Conservation (phyloP, 225 moss, liverwort and hornwort genomes). For the Anthoceros angustus region DNA sequence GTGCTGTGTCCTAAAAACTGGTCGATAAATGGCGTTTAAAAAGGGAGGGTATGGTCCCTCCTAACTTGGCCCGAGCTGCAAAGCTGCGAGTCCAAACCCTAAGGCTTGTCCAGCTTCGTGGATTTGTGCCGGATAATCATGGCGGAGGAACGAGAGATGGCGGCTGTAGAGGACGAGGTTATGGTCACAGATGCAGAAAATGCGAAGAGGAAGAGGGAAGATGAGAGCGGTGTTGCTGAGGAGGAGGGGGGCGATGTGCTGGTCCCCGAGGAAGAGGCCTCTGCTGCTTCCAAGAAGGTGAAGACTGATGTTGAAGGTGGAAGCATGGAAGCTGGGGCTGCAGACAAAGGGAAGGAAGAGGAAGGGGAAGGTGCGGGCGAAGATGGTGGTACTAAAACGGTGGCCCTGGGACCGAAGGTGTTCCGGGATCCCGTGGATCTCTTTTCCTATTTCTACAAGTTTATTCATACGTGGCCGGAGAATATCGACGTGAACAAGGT, state of each 20-base stretch:
- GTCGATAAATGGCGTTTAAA: no score
- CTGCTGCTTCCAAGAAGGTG: background rate
- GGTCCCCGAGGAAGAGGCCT: no score
- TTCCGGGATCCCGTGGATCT: conserved; percentile 50
- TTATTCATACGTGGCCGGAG: conserved; percentile 63
- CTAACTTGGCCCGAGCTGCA: no score
- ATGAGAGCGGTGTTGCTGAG: background rate
- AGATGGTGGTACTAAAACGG: conserved; percentile 14
- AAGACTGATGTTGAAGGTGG: conserved; percentile 5
- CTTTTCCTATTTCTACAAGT: conserved; percentile 87
- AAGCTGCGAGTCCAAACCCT: no score
- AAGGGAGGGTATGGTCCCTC: no score
- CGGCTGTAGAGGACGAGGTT: background rate
- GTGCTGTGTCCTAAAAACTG: no score
- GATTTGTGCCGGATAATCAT: background rate
- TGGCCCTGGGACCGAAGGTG: conserved; percentile 63
- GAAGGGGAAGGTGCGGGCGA: conserved; percentile 9
- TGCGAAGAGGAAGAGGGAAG: background rate
- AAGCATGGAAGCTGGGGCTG: conserved; percentile 2
- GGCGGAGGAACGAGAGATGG: background rate
- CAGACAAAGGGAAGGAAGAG: background rate
- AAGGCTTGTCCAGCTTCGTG: background rate
- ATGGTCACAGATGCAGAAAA: background rate
- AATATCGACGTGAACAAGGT: conserved; percentile 71
- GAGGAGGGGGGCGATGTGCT: background rate